Percentiles rank a stretch among this genome's conserved stretches.
Conservation (phyloP, 371 early-diverging fungal species). For the Rhizopus delemar region DNA sequence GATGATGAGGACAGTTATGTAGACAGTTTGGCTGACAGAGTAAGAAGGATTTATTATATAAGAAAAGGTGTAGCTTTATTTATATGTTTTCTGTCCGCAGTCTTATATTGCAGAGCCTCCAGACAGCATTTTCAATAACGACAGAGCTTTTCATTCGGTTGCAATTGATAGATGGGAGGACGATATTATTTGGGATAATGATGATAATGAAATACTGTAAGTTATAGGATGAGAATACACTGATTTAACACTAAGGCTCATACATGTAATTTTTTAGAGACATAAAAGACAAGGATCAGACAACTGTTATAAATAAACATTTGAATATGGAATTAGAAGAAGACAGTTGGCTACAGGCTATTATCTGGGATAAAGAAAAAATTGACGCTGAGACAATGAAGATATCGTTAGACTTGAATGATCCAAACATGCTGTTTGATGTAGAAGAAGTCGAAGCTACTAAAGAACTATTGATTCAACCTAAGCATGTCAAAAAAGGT, state of each 20-base stretch:
- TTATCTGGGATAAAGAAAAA: slow-evolving; percentile 78
- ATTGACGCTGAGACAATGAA: slow-evolving; percentile 61
- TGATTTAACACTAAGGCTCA: not conserved
- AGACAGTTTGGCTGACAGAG: no score
- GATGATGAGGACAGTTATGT: no score
- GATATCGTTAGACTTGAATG: slow-evolving; percentile 72
- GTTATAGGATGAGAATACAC: not conserved
- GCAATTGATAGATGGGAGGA: slow-evolving; percentile 85
- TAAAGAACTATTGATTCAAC: slow-evolving; percentile 44
- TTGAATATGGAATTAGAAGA: slow-evolving; percentile 61
- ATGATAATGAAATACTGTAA: slow-evolving; percentile 20
- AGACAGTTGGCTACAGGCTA: slow-evolving; percentile 67
- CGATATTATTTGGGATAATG: slow-evolving; percentile 79
- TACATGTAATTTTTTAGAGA: not conserved
- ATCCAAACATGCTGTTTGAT: slow-evolving; percentile 76
- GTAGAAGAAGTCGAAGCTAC: slow-evolving; percentile 57
- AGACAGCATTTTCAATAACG: slow-evolving; percentile 17
- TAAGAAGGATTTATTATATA: no score
- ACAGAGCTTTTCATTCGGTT: slow-evolving; percentile 57
- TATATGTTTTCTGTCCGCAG: no score
- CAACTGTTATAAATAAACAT: slow-evolving; percentile 31
- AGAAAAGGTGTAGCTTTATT: no score
- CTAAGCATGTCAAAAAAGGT: slow-evolving; percentile 47
- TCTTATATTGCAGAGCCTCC: not conserved
- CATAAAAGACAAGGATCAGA: not conserved